Conservation (phyloP, 768 basidiomycete species). For the Lentinus tigrinus region DNA sequence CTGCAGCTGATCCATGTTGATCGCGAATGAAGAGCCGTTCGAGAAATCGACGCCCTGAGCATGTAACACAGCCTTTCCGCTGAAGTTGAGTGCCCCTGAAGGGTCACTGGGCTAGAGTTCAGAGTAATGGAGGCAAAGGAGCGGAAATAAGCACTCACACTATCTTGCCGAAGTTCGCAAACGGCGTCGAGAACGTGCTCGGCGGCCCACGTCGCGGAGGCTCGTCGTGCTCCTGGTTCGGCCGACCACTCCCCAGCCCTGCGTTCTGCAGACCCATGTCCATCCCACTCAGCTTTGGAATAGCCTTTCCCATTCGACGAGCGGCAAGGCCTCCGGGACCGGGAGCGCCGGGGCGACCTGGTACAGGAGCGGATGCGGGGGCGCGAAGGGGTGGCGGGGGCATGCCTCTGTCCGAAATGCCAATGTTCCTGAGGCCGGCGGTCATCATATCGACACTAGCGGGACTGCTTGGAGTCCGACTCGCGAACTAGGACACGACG, state of each 20-base stretch:
- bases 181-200: constrained; percentile 65
- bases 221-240: constrained; percentile 42
- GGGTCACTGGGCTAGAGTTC: constrained; percentile 69
- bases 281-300: constrained; percentile 44
- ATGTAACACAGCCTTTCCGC: constrained; percentile 89
- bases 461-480: constrained; percentile 34
- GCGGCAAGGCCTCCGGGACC: constrained; percentile 26
- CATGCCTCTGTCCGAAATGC: constrained; percentile 1
- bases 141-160: constrained; percentile 58
- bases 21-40: constrained; percentile 85
- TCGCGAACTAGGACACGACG: constrained; percentile 42
- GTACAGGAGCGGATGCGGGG: constrained; percentile 29
- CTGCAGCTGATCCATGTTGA: constrained; percentile 92
- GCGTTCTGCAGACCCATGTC: constrained; percentile 53
- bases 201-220: constrained; percentile 30
- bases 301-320: constrained; percentile 20
- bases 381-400: constrained; percentile 19
- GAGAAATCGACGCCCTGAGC: constrained; percentile 88
- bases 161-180: constrained; percentile 90
- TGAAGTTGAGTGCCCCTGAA: constrained; percentile 92
- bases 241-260: constrained; percentile 70
- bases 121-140: neutral
- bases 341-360: constrained; percentile 12
- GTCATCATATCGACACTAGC: constrained; percentile 41
- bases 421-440: constrained; percentile 29